Base-by-base conservation (phyloP, 1,284 basidiomycete species). In the Boletus hoseneyae region DNA sequence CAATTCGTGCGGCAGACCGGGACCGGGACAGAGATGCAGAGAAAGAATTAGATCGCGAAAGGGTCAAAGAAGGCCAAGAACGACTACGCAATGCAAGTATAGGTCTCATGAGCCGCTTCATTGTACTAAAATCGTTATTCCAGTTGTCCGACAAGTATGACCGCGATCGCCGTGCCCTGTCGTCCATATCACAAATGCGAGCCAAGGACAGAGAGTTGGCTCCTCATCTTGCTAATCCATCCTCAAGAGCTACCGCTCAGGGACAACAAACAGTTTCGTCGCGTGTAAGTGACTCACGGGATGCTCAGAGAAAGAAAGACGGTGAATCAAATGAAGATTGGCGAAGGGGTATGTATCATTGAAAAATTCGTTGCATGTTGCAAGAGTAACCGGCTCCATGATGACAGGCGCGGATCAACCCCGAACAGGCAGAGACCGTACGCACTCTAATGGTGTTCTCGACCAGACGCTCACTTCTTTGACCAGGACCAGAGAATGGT, bases 91-190 rank as follows among this genome's bases (percentile, higher is more conserved):
- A 81, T 71, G 87, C 83, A 58, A 65, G 86, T 72, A 52, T 18
- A 48, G 10, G 46, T 48, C 47, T 41, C 43, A 46, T 43, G 36
- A 51, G 32, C 40, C 15, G 21, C 48, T 45, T 52, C 47, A 34
- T 18, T 11, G 10, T 15, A 42, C 43, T 61, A 21, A 64, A 44
- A 8, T n/a, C 36, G 33, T 45, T 30, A 15, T 47, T 50, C 5
- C 54, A 91, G 87, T 74, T 90, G 19, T 90, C 89, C 19, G 88
- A 90, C 67, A 90, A 88, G 67, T 90, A 85, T 63, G 87, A 91
- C 70, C 83, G 90, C 38, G 89, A 91, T 61, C 83, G 87, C 34
- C 76, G 87, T 40, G 79, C 78, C 37, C 70, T 80, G 50, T 67
- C 79, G 60, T 63, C 72, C 64, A 57, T 73, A 30, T 60, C 66